These are phyloP conservation scores for Pseudocercospora musae DNA, from an alignment of 2,329 filamentous ascomycete species.

Conservation along the genomic window DNA sequence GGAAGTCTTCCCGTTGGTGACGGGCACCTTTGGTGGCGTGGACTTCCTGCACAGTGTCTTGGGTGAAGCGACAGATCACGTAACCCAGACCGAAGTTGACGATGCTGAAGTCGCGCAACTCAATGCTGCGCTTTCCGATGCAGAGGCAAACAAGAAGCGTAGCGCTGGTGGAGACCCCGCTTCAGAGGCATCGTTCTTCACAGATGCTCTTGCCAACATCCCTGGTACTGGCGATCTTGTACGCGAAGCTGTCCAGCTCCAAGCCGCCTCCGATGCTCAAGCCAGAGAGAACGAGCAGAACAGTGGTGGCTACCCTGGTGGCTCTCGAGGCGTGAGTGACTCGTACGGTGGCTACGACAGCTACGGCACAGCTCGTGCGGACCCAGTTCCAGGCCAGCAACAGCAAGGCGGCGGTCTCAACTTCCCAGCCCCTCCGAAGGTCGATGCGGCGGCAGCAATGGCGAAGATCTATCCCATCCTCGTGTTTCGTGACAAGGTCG, in stretches of 20 bases:
- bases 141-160: slow-evolving; percentile 34
- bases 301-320: slow-evolving; percentile 16
- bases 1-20: slow-evolving; percentile 51
- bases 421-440: slow-evolving; percentile 25
- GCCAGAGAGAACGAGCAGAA: slow-evolving; percentile 15
- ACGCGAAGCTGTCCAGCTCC: slow-evolving; percentile 46
- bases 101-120: slow-evolving; percentile 48
- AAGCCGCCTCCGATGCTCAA: slow-evolving; percentile 45
- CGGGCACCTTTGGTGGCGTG: slow-evolving; percentile 53
- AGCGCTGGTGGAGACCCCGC: slow-evolving; percentile 33
- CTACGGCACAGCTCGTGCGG: slow-evolving; percentile 20
- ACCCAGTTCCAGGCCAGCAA: slow-evolving; percentile 20
- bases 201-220: slow-evolving; percentile 70
- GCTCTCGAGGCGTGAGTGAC: slow-evolving; percentile 16
- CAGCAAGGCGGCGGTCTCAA: slow-evolving; percentile 42
- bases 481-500: slow-evolving; percentile 88
- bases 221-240: slow-evolving; percentile 55
- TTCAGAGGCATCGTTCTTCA: slow-evolving; percentile 48
- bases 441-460: slow-evolving; percentile 35
- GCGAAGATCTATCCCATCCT: slow-evolving; percentile 88
- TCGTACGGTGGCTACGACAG: slow-evolving; percentile 22
- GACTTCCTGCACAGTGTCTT: slow-evolving; percentile 52
- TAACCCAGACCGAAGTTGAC: slow-evolving; percentile 49
- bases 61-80: slow-evolving; percentile 49
- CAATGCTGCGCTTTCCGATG: slow-evolving; percentile 43